Base-by-base conservation (phyloP, 2,329 filamentous ascomycete species). In the Cercospora sojina region DNA sequence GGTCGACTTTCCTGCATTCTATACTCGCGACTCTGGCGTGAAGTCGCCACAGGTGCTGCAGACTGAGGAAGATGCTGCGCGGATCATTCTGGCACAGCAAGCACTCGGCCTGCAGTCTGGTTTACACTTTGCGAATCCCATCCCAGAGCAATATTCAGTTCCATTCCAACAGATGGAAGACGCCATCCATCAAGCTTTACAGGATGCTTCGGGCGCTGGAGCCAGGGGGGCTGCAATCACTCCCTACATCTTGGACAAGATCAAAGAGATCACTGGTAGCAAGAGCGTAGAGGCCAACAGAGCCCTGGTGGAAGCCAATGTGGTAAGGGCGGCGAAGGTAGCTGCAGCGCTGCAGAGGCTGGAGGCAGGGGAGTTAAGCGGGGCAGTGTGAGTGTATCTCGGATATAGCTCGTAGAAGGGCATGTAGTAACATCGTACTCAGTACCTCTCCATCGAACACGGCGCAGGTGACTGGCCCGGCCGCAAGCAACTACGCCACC, bases 1-100 rank as follows among this genome's bases (percentile, higher is more conserved):
- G 23, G 86, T 97, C 47, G 90, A 96, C 73, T 95, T 98, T 74
- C 95, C 95, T 1, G 92, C 91, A 0, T 99, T 99, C 79, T 99
- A 91, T 86, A 91, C 91, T 0, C 84, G 94, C 47, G 92, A 97
- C 49, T 97, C 93, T 77, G 92, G 93, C 12, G 81, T 90, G 61
- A 88, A 84, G 77, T 96, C 92, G 75, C 94, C 94, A 0, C 86
- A 87, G 23, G 86, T 91, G 1, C 86, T 97, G 49, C 80, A 88
- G 62, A 85, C 89, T 70, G 92, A 96, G 76, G 83, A 84, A 64
- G 91, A 98, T 76, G 95, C 95, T 35, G 95, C 95, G 0, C 88
- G 90, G n/a, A 92, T 98, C 64, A 91, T 97, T 65, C 84, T 91
- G 71, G 91, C 92, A 0, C 92, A 96, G 80, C 86, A 89, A 73